phyloP scores from a whole-genome alignment of 805 yeast genomes.

The Candida boleticola region DNA sequence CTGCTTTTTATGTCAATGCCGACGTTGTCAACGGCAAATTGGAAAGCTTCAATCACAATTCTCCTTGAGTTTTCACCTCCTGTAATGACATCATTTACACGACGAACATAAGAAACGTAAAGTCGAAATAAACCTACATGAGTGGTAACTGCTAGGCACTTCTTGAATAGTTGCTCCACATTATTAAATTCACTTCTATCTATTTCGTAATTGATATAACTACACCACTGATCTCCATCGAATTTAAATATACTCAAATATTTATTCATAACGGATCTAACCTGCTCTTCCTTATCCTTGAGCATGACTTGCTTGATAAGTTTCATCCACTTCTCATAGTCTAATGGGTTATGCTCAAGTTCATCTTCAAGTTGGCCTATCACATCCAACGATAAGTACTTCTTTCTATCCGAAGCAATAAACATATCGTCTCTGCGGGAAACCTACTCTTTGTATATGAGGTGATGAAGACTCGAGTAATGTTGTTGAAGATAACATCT shows the following conservation, averaged over 20 bases:
- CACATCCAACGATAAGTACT: conserved; percentile 41
- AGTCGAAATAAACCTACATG: conserved; percentile 70
- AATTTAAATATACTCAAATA: conserved; percentile 61
- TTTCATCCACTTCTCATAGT: conserved; percentile 55
- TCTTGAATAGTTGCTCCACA: conserved; percentile 65
- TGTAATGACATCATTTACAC: conserved; percentile 65
- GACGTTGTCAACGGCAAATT: conserved; percentile 72
- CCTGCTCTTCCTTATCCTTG: conserved; percentile 59
- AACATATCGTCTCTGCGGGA: too few species aligned
- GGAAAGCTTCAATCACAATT: conserved; percentile 76
- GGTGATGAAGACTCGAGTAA: not conserved
- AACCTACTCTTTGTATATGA: not conserved
- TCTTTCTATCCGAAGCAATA: conserved; percentile 16
- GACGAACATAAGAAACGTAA: conserved; percentile 77
- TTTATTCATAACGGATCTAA: conserved; percentile 55
- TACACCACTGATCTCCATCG: conserved; percentile 65
- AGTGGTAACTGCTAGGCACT: conserved; percentile 59
- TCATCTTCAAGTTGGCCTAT: conserved; percentile 60
- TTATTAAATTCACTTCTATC: conserved; percentile 61
- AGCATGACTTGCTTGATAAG: conserved; percentile 48
- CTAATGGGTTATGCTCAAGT: conserved; percentile 49
- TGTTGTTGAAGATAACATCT: too few species aligned
- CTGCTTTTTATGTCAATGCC: conserved; percentile 77
- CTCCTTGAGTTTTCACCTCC: conserved; percentile 82
- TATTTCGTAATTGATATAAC: conserved; percentile 63